A percentile compares a stretch with the other conserved stretches of the same genome.
phyloP scores from a whole-genome alignment of 2,329 filamentous ascomycete species.

The Sporothrix dimorphospora region DNA sequence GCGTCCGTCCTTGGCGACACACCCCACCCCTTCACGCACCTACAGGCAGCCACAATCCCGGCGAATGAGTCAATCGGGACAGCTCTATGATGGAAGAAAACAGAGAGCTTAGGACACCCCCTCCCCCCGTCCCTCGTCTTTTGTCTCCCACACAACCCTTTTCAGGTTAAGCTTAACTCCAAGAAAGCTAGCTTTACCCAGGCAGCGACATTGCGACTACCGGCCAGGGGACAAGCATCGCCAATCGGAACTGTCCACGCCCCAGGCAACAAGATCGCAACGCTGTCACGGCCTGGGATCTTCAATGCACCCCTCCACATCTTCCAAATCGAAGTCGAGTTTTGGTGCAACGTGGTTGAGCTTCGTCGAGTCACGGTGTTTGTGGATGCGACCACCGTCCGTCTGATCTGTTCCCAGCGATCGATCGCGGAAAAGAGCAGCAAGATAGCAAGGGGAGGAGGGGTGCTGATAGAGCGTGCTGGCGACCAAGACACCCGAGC shows the following conservation, averaged over 20 bases:
- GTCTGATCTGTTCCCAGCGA: neutral
- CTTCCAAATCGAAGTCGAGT: neutral
- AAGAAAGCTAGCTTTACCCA: neutral
- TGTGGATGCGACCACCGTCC: neutral
- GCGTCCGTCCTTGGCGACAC: neutral
- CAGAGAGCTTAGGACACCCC: neutral
- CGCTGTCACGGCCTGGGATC: neutral
- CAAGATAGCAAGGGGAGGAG: neutral
- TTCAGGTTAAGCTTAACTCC: neutral
- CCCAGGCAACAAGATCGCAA: neutral
- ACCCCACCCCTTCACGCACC: neutral
- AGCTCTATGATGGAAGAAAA: neutral
- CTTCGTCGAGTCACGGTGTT: neutral
- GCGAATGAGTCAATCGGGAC: neutral
- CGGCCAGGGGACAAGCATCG: neutral
- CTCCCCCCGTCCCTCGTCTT: neutral
- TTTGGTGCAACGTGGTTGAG: neutral
- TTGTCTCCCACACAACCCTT: neutral
- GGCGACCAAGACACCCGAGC: neutral
- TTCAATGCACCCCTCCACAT: neutral
- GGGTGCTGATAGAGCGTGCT: neutral
- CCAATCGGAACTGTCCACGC: neutral
- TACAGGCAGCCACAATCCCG: neutral
- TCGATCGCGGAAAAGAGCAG: neutral
- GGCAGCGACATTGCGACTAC: neutral